These are phyloP conservation scores for Boletus huronensis DNA, from an alignment of 768 basidiomycete genomes.

Conservation along the genomic window DNA sequence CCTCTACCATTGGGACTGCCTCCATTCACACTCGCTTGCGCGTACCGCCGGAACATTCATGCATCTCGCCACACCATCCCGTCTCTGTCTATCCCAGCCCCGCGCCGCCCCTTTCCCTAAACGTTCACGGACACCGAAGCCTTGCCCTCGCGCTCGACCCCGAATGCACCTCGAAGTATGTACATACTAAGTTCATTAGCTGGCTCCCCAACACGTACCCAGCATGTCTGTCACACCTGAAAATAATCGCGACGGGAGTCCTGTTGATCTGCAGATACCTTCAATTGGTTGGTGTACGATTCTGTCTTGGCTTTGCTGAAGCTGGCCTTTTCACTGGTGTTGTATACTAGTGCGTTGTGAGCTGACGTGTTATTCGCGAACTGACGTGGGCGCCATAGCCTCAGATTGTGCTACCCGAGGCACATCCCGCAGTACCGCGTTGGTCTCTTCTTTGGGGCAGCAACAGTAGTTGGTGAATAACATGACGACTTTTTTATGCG, in stretches of 20 bases:
- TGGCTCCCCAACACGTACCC: not conserved
- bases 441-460: slow-evolving; percentile 63
- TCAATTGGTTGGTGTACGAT: slow-evolving; percentile 54
- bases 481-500: not conserved
- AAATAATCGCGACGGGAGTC: not conserved
- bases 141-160: too few relatives aligned
- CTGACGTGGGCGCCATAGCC: slow-evolving; percentile 29
- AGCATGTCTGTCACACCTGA: not conserved
- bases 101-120: too few relatives aligned
- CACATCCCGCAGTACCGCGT: slow-evolving; percentile 57
- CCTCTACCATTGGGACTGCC: too few relatives aligned
- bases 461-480: slow-evolving; percentile 49
- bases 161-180: too few relatives aligned
- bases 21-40: not conserved
- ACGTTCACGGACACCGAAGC: too few relatives aligned
- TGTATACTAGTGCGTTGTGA: slow-evolving; percentile 56
- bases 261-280: slow-evolving; percentile 43
- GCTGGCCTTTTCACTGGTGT: slow-evolving; percentile 73
- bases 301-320: slow-evolving; percentile 63
- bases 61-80: too few relatives aligned
- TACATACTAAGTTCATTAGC: not conserved
- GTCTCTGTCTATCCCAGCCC: too few relatives aligned
- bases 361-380: too few relatives aligned
- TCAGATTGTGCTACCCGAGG: slow-evolving; percentile 69
- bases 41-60: too few relatives aligned